phyloP scores from a whole-genome alignment of 2,329 filamentous ascomycete species.

The Hypoxylon rubiginosum region DNA sequence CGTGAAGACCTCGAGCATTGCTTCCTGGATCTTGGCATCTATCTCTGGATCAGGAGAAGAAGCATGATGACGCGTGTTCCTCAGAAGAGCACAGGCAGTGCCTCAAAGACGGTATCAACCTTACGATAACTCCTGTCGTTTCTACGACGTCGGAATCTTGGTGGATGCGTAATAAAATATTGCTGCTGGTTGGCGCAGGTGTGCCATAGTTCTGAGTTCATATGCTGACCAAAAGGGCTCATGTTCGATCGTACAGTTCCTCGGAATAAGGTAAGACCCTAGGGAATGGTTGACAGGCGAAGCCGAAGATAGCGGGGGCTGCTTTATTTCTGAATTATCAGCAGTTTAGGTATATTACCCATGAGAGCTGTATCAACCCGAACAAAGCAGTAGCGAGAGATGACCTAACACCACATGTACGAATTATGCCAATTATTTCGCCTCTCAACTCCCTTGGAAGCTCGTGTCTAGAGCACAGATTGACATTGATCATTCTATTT shows the following conservation, averaged over 20 bases:
- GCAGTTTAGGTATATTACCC: too few relatives aligned
- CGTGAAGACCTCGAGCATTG: constrained; percentile 74
- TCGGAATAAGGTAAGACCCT: constrained; percentile 78
- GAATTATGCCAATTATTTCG: too few relatives aligned
- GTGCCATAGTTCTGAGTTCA: constrained; percentile 79
- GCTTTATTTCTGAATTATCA: too few relatives aligned
- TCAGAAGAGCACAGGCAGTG: constrained; percentile 76
- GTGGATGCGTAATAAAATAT: constrained; percentile 77
- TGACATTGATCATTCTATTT: too few relatives aligned
- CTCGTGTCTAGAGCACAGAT: too few relatives aligned
- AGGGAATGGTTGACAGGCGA: too few relatives aligned
- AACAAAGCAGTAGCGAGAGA: too few relatives aligned
- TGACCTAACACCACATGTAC: too few relatives aligned
- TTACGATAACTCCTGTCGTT: constrained; percentile 77
- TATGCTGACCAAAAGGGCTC: constrained; percentile 79
- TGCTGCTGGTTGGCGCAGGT: constrained; percentile 73
- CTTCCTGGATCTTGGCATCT: constrained; percentile 76
- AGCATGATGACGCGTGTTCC: constrained; percentile 78
- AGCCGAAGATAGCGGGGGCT: too few relatives aligned
- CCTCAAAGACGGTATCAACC: constrained; percentile 67
- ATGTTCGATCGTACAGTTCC: constrained; percentile 80
- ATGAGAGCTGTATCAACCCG: too few relatives aligned
- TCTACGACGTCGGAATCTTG: constrained; percentile 70
- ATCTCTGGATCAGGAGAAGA: constrained; percentile 79
- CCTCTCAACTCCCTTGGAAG: too few relatives aligned